Evolutionary conservation across 352 stramenopile species (phyloP), one percentile per base, ranked within the genome.

Genomic region (Thalassiosira mediterranea): DNA sequence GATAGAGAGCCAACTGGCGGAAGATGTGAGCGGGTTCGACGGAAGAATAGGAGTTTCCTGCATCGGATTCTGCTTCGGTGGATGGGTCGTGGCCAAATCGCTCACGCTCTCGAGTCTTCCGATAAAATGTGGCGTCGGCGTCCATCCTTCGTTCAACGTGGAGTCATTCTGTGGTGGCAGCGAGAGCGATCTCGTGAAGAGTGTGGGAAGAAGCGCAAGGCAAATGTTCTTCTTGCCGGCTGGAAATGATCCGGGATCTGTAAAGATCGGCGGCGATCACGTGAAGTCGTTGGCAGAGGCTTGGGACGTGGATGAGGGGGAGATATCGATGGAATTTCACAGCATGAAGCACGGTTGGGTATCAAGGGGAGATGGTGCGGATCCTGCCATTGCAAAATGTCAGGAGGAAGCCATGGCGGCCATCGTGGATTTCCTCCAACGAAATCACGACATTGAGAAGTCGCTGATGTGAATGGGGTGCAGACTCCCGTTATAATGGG

Each of bases 281-380:
- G 37, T 44, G 37, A 44, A 44, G 37, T 8, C 37, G 15, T 44
- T 44, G 37, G 37, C 37, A 8, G 37, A 44, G 15, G 37, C 37
- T 8, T 15, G 37, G 37, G 15, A 44, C 8, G 37, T 44, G 37
- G 37, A 8, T 15, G 37, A 44, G 37, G 15, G 37, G 8, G 37
- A 44, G 37, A 44, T 44, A 15, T 44, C 37, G 37, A 44, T 15
- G 8, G 37, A 44, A 15, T 44, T 44, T 44, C 37, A 8, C 8
- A 44, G 37, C 37, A 44, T 44, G 37, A 44, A 44, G 37, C 37
- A 44, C 15, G 37, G 37, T 15, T 44, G 37, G 37, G 37, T 44
- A 15, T 44, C 37, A 15, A 8, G 37, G 37, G 37, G 37, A 44
- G n/a, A n/a, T n/a, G 37, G 37, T 8, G 15, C 8, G 15, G 8